phyloP scores from a whole-genome alignment of 129 eudicot species.

The Flaveria robusta region DNA sequence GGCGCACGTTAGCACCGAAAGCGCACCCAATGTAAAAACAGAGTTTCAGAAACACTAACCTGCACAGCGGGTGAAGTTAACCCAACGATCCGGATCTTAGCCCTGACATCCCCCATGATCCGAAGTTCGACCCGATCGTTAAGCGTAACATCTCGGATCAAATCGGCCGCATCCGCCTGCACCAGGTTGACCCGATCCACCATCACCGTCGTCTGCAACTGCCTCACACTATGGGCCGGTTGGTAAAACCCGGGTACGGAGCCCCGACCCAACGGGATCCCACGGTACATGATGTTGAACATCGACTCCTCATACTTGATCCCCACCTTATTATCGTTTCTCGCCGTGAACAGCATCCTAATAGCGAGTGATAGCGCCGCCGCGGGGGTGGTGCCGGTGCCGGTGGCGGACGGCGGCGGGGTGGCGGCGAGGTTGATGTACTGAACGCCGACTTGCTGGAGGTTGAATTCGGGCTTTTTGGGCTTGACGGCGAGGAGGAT shows the following conservation, averaged over 20 bases:
- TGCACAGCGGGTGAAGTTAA: constrained; percentile 87
- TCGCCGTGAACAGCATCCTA: constrained; percentile 62
- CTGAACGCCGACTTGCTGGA: constrained; percentile 78
- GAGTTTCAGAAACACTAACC: constrained; percentile 46
- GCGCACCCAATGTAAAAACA: not conserved
- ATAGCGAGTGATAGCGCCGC: constrained; percentile 73
- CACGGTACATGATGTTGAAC: constrained; percentile 87
- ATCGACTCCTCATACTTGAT: constrained; percentile 80
- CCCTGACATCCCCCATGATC: constrained; percentile 90
- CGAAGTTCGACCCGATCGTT: constrained; percentile 89
- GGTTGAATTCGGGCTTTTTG: constrained; percentile 76
- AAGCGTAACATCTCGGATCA: constrained; percentile 64
- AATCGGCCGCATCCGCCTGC: constrained; percentile 81
- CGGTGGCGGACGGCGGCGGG: constrained; percentile 45
- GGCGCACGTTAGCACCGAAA: constrained; percentile 20
- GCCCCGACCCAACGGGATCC: constrained; percentile 86
- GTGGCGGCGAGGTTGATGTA: constrained; percentile 58
- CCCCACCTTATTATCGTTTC: constrained; percentile 79
- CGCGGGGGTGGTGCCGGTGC: constrained; percentile 47
- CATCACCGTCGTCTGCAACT: constrained; percentile 54
- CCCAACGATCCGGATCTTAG: constrained; percentile 86
- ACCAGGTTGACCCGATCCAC: constrained; percentile 78
- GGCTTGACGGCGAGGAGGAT: constrained; percentile 79
- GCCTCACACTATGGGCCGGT: constrained; percentile 77
- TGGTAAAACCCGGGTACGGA: constrained; percentile 69